Conservation (phyloP, 2,329 filamentous ascomycete genomes). For the Talaromyces sp. region DNA sequence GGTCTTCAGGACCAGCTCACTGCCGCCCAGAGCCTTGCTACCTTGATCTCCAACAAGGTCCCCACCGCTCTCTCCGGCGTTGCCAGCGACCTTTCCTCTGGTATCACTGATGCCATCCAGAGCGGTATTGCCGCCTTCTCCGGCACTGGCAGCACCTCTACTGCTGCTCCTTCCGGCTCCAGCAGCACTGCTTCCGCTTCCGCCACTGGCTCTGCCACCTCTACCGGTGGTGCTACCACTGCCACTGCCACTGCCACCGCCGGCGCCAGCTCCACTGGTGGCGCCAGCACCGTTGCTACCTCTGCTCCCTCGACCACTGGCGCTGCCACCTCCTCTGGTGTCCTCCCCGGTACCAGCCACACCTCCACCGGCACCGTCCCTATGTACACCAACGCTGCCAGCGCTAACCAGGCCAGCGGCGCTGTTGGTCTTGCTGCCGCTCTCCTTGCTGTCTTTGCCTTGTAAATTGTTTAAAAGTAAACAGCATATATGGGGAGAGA, state of each 20-base stretch:
- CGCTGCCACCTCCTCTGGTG: conserved; percentile 15
- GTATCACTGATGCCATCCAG: conserved; percentile 35
- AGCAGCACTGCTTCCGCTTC: conserved; percentile 15
- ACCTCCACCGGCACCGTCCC: conserved; percentile 15
- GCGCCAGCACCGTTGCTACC: conserved; percentile 19
- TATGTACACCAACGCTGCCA: conserved; percentile 22
- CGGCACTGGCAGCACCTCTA: conserved; percentile 19
- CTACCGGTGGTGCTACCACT: conserved; percentile 13
- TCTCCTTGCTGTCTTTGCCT: conserved; percentile 23
- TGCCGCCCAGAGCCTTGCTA: conserved; percentile 29
- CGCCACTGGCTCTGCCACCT: background rate
- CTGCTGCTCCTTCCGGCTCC: conserved; percentile 6
- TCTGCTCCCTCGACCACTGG: conserved; percentile 15
- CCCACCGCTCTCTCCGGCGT: conserved; percentile 27
- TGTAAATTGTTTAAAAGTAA: conserved; percentile 18
- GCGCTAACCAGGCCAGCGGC: conserved; percentile 21
- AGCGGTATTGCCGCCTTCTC: conserved; percentile 32
- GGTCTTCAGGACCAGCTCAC: conserved; percentile 29
- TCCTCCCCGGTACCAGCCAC: conserved; percentile 8
- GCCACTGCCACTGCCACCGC: conserved; percentile 12
- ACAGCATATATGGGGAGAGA: background rate
- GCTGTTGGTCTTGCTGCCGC: conserved; percentile 22
- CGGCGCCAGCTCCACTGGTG: background rate
- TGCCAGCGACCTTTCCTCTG: conserved; percentile 29
- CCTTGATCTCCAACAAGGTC: conserved; percentile 34